phyloP scores from a whole-genome alignment of 2,329 filamentous ascomycete genomes.

The Epichloe typhina region DNA sequence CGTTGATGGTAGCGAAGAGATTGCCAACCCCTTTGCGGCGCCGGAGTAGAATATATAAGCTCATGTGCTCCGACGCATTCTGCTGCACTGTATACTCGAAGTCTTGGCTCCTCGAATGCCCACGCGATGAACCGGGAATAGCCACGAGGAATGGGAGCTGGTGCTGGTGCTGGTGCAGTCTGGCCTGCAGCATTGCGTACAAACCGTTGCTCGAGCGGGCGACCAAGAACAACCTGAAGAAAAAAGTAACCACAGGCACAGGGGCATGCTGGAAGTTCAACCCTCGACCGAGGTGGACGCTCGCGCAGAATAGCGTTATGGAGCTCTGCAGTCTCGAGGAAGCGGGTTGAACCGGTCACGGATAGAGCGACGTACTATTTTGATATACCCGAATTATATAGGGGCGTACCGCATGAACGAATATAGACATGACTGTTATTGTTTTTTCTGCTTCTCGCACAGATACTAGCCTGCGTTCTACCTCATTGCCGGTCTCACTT shows the following conservation, averaged over 20 bases:
- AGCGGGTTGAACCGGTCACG: background rate
- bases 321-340: background rate
- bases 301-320: background rate
- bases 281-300: background rate
- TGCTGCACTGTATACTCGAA: background rate
- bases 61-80: background rate
- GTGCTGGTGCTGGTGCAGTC: too few relatives aligned
- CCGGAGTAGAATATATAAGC: constrained; percentile 16
- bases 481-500: background rate
- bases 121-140: too few relatives aligned
- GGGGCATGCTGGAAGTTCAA: background rate
- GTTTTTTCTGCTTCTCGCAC: background rate
- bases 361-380: background rate
- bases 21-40: constrained; percentile 82
- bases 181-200: background rate
- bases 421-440: background rate
- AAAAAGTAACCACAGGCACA: too few relatives aligned
- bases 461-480: background rate
- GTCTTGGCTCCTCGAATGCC: background rate
- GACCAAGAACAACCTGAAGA: too few relatives aligned
- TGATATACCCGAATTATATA: background rate
- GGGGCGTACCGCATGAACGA: background rate
- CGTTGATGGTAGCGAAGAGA: constrained; percentile 88
- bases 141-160: too few relatives aligned
- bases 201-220: background rate